Evolutionary conservation across 2,329 filamentous ascomycete species (phyloP), one percentile per base, ranked within the genome.

Genomic region (Kalaharituber pfeilii): DNA sequence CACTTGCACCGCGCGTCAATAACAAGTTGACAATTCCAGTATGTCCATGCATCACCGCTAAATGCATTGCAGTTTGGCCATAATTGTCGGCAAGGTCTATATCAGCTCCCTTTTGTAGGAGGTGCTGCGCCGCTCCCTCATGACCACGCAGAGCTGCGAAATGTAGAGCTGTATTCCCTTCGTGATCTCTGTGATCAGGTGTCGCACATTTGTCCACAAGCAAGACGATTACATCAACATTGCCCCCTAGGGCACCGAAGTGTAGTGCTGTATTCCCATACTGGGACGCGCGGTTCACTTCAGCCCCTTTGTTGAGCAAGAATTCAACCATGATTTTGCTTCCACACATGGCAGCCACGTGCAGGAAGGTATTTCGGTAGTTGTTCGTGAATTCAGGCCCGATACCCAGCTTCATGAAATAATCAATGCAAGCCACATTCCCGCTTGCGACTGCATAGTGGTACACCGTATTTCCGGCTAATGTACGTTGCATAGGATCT

Each of bases 211-310:
- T 33, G 29, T n/a, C 29, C 29, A 33, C 8, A n/a, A 33, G 29
- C 8, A 33, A 8, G 8, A 8, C 29, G 29, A 33, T 33, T 9
- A 45, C 39, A 9, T 24, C 39, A 20, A 45, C 39, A 13, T 22
- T 45, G 8, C 39, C 39, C 39, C 20, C 39, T 8, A 45, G 9
- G 28, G 50, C 53, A 15, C 50, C 28, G 8, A 27, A 28, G 15
- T 52, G 50, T 30, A 55, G 15, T 27, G 53, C 50, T 4, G 53
- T 52, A 44, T 28, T 5, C 1, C 33, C 28, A 13, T 49, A 39
- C n/a, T 50, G 42, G 7, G 47, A 8, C 52, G 5, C 27, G 47
- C 13, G 22, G 45, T 24, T 28, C 47, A 49, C 11, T 52, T 20
- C 13, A 20, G 29, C 15, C 9, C 18, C 15, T 47, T 13, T 15